Percentiles rank a stretch among this genome's conserved stretches.
Conservation (phyloP, 257 asterid species). For the Handroanthus guayacan region DNA sequence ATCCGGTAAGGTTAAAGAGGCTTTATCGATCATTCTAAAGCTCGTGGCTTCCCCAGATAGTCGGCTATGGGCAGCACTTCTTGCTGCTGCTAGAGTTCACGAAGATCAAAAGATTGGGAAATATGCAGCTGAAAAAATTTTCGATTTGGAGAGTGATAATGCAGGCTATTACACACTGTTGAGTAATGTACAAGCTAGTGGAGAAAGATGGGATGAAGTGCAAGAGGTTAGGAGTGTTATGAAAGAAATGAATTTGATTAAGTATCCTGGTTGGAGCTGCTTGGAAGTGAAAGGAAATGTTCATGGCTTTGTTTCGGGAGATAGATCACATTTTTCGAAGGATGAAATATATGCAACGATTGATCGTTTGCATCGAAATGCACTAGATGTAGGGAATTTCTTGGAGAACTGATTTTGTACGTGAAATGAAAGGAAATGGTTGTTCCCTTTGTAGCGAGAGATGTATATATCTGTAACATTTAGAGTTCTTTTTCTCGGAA, state of each 20-base stretch:
- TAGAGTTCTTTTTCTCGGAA: not conserved
- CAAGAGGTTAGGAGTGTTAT: conserved; percentile 46
- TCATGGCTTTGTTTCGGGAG: conserved; percentile 56
- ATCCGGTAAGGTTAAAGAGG: conserved; percentile 51
- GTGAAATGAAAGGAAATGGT: not conserved
- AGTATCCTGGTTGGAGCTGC: conserved; percentile 66
- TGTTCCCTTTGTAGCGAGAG: not conserved
- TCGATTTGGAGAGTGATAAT: conserved; percentile 48
- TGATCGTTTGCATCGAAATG: conserved; percentile 32
- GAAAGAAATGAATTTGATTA: conserved; percentile 45
- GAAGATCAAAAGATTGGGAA: conserved; percentile 42
- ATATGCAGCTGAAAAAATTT: conserved; percentile 41
- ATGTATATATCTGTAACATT: not conserved
- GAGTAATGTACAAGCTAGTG: conserved; percentile 50
- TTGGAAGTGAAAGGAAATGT: conserved; percentile 44
- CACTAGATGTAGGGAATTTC: conserved; percentile 21
- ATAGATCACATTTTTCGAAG: conserved; percentile 42
- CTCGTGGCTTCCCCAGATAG: conserved; percentile 46
- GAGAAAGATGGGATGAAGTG: conserved; percentile 51
- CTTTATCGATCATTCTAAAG: conserved; percentile 46
- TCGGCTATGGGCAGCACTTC: conserved; percentile 57
- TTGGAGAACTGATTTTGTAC: not conserved
- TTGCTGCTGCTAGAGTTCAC: conserved; percentile 50
- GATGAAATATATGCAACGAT: conserved; percentile 39
- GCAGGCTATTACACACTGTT: conserved; percentile 46